A percentile compares a stretch with the other conserved stretches of the same genome.
Conservation (phyloP, 2,329 filamentous ascomycete species). For the Aschersonia sp. region DNA sequence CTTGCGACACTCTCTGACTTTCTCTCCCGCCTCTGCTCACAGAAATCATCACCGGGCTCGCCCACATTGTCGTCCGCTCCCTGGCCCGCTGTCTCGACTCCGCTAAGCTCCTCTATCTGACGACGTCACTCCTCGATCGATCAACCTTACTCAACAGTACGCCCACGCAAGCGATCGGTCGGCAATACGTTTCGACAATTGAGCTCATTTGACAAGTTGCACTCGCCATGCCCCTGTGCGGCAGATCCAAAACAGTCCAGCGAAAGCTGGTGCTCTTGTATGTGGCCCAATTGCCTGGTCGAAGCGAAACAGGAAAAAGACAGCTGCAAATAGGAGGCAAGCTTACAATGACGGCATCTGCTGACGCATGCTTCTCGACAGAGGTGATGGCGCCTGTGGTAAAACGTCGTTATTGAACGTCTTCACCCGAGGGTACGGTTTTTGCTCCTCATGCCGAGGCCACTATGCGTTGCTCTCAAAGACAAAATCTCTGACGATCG, state of each 20-base stretch:
- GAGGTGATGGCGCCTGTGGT: constrained; percentile 88
- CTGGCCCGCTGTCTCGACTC: background rate
- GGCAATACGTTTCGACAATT: too few species aligned
- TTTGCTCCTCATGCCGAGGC: background rate
- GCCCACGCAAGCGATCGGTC: too few species aligned
- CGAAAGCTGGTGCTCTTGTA: constrained; percentile 91
- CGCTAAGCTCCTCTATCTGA: background rate
- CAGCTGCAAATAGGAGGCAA: background rate
- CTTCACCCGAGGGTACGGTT: constrained; percentile 81
- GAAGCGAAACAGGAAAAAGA: background rate
- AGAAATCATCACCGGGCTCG: background rate
- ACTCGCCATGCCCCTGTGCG: constrained; percentile 30
- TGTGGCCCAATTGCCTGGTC: constrained; percentile 7
- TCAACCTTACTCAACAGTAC: background rate
- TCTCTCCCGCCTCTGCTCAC: background rate
- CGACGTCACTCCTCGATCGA: background rate
- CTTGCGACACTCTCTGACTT: background rate
- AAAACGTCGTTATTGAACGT: constrained; percentile 97
- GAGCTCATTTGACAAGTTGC: background rate
- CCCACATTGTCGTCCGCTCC: background rate
- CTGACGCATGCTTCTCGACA: constrained; percentile 20
- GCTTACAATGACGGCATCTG: background rate
- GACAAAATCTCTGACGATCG: background rate
- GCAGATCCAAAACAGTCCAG: constrained; percentile 73
- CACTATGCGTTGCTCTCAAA: background rate